Percentiles rank a stretch among this genome's conserved stretches.
Conservation (phyloP, 257 asterid genomes). For the Capsicum baccatum region DNA sequence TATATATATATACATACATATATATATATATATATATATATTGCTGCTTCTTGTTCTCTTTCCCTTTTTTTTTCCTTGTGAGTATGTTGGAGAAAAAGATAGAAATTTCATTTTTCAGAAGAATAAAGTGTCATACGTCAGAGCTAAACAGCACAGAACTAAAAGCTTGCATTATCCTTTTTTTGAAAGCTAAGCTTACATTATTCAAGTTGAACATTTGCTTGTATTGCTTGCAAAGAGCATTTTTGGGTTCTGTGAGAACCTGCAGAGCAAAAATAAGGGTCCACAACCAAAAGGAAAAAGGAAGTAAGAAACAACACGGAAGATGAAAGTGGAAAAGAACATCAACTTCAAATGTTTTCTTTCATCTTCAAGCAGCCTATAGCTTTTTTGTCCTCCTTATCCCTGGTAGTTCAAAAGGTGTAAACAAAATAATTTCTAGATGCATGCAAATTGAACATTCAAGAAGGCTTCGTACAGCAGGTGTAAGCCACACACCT, state of each 20-base stretch:
- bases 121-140: neutral
- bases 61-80: too few species aligned
- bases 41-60: too few species aligned
- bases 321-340: neutral
- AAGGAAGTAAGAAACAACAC: constrained; percentile 1
- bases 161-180: too few species aligned
- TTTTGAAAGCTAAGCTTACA: constrained; percentile 48
- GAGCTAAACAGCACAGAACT: neutral
- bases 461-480: neutral
- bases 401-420: neutral
- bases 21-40: too few species aligned
- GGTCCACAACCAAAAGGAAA: constrained; percentile 23
- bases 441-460: constrained; percentile 7
- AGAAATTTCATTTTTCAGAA: too few species aligned
- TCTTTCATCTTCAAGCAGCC: constrained; percentile 22
- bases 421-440: neutral
- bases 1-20: too few species aligned
- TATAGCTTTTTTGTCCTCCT: neutral
- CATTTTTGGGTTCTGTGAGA: constrained; percentile 85
- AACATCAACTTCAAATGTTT: neutral
- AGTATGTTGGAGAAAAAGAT: too few species aligned
- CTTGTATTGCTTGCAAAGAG: constrained; percentile 91
- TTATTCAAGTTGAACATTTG: constrained; percentile 80
- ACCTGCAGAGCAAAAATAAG: constrained; percentile 53
- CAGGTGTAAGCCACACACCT: neutral